Base-by-base conservation (phyloP, 176 grass and related monocot genomes). In the Aechmea fasciata region DNA sequence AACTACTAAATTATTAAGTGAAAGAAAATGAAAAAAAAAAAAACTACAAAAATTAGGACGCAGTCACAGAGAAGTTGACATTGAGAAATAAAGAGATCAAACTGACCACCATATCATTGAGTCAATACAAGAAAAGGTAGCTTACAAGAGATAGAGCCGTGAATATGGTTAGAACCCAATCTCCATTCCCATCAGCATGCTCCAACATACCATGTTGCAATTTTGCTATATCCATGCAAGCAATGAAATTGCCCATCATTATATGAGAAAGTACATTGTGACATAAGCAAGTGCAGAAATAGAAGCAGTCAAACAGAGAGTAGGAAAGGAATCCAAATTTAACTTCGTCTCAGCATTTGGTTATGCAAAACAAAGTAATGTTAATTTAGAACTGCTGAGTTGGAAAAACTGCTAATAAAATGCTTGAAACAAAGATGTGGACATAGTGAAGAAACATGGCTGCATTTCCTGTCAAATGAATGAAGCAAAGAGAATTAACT, bases 141-240 rank as follows among this genome's bases (percentile, higher is more conserved):
- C 84, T 90, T 80, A 99, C 94, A 74, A 90, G 67, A 24, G 89
- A 92, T 57, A 97, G 76, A 79, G 87, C 89, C 72, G 80, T 87
- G 73, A 99, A 99, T 90, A 99, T 99, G 69, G 89, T 99, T 79
- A 99, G 78, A 77, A 99, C 89, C 89, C 94, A 99, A 81, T 99
- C 94, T 29, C 89, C 94, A 88, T 90, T 99, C 65, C 89, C 94
- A 84, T 99, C 94, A 77, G 89, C 89, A 90, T 92, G 84, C 76
- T 81, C 90, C 75, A 92, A 78, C 10, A 80, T 64, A 65, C 90
- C 94, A 73, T 87, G 89, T 51, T 84, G 90, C 82, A 97, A 66
- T 71, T 87, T 91, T 83, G 92, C 92, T 96, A 80, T 59, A 91
- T 22, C 65, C 47, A 62, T 71, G 51, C 17, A 80, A 61, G 52